These are phyloP conservation scores for Suillus alpinus DNA, from an alignment of 768 basidiomycete species.

Conservation along the genomic window DNA sequence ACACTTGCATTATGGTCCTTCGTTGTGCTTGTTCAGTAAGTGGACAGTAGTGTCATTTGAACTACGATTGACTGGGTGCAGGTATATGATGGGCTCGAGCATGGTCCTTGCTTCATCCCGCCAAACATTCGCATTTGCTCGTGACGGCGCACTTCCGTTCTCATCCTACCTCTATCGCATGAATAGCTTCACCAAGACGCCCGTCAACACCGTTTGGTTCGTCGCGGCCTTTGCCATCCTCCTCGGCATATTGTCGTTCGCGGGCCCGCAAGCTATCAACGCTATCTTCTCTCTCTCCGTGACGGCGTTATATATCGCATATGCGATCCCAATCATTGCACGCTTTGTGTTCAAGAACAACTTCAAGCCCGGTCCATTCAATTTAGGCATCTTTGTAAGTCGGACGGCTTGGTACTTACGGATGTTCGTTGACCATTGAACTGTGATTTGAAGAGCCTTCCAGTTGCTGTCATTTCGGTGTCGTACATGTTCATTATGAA, in stretches of 20 bases:
- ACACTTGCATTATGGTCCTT: constrained; percentile 53
- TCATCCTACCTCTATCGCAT: no score
- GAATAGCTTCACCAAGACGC: constrained; percentile 41
- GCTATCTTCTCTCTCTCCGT: constrained; percentile 54
- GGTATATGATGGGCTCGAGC: constrained; percentile 36
- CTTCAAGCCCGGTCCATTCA: constrained; percentile 47
- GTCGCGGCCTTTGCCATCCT: constrained; percentile 36
- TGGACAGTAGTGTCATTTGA: background rate
- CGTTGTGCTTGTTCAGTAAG: constrained; percentile 47
- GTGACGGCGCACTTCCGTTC: no score
- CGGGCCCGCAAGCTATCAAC: constrained; percentile 52
- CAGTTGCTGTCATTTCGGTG: constrained; percentile 52
- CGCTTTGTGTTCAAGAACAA: constrained; percentile 46
- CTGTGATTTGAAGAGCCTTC: constrained; percentile 42
- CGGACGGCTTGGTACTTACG: constrained; percentile 6
- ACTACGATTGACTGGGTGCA: constrained; percentile 8
- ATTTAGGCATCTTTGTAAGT: constrained; percentile 42
- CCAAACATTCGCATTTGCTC: no score
- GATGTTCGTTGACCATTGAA: constrained; percentile 5
- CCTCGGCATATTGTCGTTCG: constrained; percentile 53
- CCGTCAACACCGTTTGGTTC: constrained; percentile 60
- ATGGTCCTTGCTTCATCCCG: no score
- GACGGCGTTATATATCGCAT: constrained; percentile 44
- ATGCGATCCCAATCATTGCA: constrained; percentile 48
- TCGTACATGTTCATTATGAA: constrained; percentile 65